Percentiles rank a stretch among this genome's conserved stretches.
Conservation (phyloP, 495 filamentous ascomycete genomes). For the Penicillium chermesinum region DNA sequence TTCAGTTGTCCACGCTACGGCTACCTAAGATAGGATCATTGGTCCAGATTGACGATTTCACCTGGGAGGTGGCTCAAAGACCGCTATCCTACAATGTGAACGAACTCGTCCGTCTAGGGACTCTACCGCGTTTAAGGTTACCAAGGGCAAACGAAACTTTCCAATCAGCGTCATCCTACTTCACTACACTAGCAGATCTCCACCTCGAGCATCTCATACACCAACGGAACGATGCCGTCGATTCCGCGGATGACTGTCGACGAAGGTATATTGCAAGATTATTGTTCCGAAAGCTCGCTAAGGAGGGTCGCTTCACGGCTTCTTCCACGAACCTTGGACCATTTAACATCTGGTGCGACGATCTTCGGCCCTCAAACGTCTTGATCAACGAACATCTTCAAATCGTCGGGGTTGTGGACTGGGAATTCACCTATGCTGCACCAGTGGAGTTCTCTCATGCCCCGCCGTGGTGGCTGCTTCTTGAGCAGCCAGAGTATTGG, state of each 20-base stretch:
- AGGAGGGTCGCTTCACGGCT: slow-evolving; percentile 12
- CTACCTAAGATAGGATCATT: slow-evolving; percentile 36
- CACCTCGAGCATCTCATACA: slow-evolving; percentile 31
- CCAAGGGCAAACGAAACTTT: slow-evolving; percentile 30
- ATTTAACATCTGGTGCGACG: slow-evolving; percentile 25
- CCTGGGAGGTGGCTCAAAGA: slow-evolving; percentile 17
- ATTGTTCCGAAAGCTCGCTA: slow-evolving; percentile 30
- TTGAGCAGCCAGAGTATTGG: slow-evolving; percentile 2
- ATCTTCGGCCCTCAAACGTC: slow-evolving; percentile 21
- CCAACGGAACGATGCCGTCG: slow-evolving; percentile 37
- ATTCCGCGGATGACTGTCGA: slow-evolving; percentile 34
- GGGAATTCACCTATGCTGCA: slow-evolving; percentile 2
- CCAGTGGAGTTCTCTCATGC: slow-evolving; percentile 1
- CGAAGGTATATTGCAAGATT: slow-evolving; percentile 41
- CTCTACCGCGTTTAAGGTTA: slow-evolving; percentile 27
- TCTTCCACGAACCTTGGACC: slow-evolving; percentile 10
- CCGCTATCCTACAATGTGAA: slow-evolving; percentile 30
- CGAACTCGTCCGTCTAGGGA: slow-evolving; percentile 25
- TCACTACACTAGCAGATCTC: not conserved
- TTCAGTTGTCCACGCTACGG: slow-evolving; percentile 28
- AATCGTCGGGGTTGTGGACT: slow-evolving; percentile 2
- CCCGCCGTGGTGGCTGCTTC: slow-evolving; percentile 3
- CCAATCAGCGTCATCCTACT: slow-evolving; percentile 28
- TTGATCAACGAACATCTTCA: slow-evolving; percentile 11
- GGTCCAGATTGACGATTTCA: slow-evolving; percentile 16